Evolutionary conservation across 2,329 filamentous ascomycete genomes (phyloP), one percentile per base, ranked within the genome.

Genomic region (Sphaerulina vaccinii): DNA sequence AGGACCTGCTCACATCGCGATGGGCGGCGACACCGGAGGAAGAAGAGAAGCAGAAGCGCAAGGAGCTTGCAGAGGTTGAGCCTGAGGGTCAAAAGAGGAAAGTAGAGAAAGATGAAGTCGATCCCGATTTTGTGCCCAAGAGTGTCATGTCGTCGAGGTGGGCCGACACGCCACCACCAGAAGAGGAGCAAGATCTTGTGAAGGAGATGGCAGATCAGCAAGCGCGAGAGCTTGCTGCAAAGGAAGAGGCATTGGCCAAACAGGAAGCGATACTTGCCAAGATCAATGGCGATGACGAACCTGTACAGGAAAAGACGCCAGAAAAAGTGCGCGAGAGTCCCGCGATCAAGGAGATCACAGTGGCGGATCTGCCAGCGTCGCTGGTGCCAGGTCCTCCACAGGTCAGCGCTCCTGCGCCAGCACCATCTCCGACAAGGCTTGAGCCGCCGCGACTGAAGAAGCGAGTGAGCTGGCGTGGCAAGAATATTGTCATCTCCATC

Each of bases 381-480:
- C 39, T 42, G 21, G 22, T 48, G 22, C 45, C 45, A 32, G 45
- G 45, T n/a, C 45, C 45, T 7, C 35, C 22, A 23, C 36, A 39
- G 24, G 32, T 37, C 29, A 46, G 43, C 22, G 43, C 33, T 8
- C 36, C 45, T 9, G 35, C 35, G 36, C 24, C 19, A 46, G 37
- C 47, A 39, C 24, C 43, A 33, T 46, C 51, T n/a, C 42, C 57
- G 19, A 44, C 54, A 19, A 59, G 52, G 22, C 50, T 66, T 11
- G 62, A 59, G 33, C 59, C 64, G 16, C 71, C 71, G n/a, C 70
- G 71, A 32, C 59, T 65, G 35, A 73, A 70, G 54, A 77, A 74
- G 62, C 71, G 71, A 54, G 62, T 77, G 49, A 65, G 70, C 54
- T 75, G 74, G 65, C 73, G 71, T 42, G 73, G 73, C 37, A 75